phyloP scores from a whole-genome alignment of 352 stramenopile species.

The Pythium grandisporangium region DNA sequence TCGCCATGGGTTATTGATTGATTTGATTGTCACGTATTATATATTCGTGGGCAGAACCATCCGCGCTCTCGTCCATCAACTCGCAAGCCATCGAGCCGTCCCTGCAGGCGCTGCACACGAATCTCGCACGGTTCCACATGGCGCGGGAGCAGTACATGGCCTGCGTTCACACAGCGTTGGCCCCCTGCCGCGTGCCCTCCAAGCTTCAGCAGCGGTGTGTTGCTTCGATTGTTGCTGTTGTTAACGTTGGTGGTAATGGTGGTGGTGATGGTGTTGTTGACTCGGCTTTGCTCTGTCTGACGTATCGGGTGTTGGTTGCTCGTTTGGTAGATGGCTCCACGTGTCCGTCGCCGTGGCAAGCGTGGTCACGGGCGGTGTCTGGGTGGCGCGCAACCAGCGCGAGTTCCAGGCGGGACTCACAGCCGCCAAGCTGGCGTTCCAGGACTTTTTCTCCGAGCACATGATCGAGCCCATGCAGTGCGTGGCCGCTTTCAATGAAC shows the following conservation, averaged over 20 bases:
- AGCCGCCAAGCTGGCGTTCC: slow-evolving; percentile 26
- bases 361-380: slow-evolving; percentile 41
- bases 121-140: slow-evolving; percentile 30
- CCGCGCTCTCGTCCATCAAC: too few relatives aligned
- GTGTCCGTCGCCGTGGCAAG: slow-evolving; percentile 43
- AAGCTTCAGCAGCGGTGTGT: slow-evolving; percentile 52
- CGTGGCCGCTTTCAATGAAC: slow-evolving; percentile 1
- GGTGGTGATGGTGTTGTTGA: too few relatives aligned
- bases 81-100: slow-evolving; percentile 16
- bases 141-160: slow-evolving; percentile 36
- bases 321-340: slow-evolving; percentile 40
- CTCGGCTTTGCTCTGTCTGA: too few relatives aligned
- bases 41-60: too few relatives aligned
- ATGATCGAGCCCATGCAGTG: slow-evolving; percentile 70
- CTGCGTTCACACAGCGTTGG: slow-evolving; percentile 46
- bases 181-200: slow-evolving; percentile 50
- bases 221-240: background rate
- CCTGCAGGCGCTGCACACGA: slow-evolving; percentile 31
- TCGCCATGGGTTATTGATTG: too few relatives aligned
- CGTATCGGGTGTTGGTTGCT: background rate
- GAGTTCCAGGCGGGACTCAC: slow-evolving; percentile 43
- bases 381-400: slow-evolving; percentile 55
- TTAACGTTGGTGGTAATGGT: too few relatives aligned
- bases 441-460: slow-evolving; percentile 73
- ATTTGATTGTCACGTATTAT: too few relatives aligned